Evolutionary conservation across 129 eudicot genomes (phyloP).

Genomic region (Artemisia annua): DNA sequence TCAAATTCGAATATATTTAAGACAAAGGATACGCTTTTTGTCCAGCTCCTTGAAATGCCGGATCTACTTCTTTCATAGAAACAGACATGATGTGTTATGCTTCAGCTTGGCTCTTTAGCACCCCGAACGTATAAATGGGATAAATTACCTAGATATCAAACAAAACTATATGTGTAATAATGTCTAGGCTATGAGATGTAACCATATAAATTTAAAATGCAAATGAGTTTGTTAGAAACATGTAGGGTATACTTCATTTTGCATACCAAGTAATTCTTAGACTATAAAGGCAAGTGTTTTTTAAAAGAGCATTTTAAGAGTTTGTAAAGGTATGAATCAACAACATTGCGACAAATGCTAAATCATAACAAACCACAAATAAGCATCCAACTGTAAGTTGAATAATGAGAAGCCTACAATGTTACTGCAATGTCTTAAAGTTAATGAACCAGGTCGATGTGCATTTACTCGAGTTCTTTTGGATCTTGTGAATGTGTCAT

Average conservation of each 20-base stretch:
- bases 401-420: not conserved
- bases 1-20: not conserved
- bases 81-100: slow-evolving; percentile 54
- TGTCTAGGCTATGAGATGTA: not conserved
- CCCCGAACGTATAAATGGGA: slow-evolving; percentile 21
- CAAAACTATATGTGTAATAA: not conserved
- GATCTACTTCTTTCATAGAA: slow-evolving; percentile 75
- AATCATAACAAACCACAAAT: not conserved
- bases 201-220: not conserved
- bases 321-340: too few species aligned
- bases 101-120: slow-evolving; percentile 21
- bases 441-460: too few species aligned
- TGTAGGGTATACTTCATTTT: not conserved
- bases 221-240: not conserved
- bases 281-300: too few species aligned
- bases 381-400: too few species aligned
- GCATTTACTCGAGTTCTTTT: too few species aligned
- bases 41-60: slow-evolving; percentile 93
- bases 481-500: too few species aligned
- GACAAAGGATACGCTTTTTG: slow-evolving; percentile 83
- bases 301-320: too few species aligned
- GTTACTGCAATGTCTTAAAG: not conserved
- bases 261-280: not conserved
- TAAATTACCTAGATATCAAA: not conserved
- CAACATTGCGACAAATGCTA: too few species aligned